A percentile compares a stretch with the other conserved stretches of the same genome.
phyloP scores from a whole-genome alignment of 2,329 filamentous ascomycete genomes.

The Nemania abortiva region DNA sequence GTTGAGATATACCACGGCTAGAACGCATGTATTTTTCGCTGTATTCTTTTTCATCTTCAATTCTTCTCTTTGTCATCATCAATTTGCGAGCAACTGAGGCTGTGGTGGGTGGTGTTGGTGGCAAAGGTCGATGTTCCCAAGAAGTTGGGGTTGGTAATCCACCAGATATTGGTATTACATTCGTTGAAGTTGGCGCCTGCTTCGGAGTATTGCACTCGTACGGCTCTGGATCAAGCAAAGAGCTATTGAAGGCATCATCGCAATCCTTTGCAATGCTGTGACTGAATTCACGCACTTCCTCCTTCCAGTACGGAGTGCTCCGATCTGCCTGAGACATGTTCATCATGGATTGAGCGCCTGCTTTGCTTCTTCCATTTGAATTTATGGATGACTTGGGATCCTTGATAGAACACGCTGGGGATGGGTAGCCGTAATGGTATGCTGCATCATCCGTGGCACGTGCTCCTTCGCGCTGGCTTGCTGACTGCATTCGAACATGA shows the following conservation, averaged over 20 bases:
- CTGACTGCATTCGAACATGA: constrained; percentile 57
- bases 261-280: constrained; percentile 88
- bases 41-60: constrained; percentile 19
- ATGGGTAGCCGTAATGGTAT: constrained; percentile 43
- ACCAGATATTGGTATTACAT: constrained; percentile 23
- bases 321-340: constrained; percentile 42
- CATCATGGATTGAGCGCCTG: constrained; percentile 44
- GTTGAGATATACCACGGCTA: constrained; percentile 36
- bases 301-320: constrained; percentile 62
- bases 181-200: constrained; percentile 30
- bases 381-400: constrained; percentile 33
- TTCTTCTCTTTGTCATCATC: constrained; percentile 41
- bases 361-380: constrained; percentile 30
- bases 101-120: constrained; percentile 59
- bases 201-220: constrained; percentile 31
- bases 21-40: constrained; percentile 36
- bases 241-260: constrained; percentile 89
- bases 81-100: constrained; percentile 47
- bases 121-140: constrained; percentile 65
- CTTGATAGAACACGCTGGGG: constrained; percentile 42
- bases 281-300: constrained; percentile 86
- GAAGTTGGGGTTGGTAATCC: constrained; percentile 40
- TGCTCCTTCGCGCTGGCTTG: constrained; percentile 30
- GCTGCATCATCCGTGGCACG: constrained; percentile 47
- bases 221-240: constrained; percentile 54